Percentiles rank a stretch among this genome's conserved stretches.
phyloP scores from a whole-genome alignment of 1,139 yeast species.

The Geotrichum carabidarum region DNA sequence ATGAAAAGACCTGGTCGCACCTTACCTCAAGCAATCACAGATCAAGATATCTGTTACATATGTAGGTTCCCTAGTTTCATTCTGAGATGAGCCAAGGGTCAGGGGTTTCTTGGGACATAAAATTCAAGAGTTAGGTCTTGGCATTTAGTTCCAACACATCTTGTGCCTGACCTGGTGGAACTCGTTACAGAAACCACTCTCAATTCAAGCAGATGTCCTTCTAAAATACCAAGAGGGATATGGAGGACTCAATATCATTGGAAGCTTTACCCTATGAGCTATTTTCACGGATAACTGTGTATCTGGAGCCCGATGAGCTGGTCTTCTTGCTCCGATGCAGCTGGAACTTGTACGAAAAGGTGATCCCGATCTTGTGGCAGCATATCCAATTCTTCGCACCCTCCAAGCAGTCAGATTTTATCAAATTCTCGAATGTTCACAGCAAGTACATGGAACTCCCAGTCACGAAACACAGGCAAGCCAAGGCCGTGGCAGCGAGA shows the following conservation, averaged over 20 bases:
- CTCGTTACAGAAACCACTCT: too few relatives aligned
- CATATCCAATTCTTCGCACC: conserved; percentile 7
- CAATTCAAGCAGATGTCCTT: too few relatives aligned
- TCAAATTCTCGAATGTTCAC: conserved; percentile 1
- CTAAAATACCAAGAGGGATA: too few relatives aligned
- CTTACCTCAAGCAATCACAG: too few relatives aligned
- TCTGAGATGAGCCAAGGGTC: too few relatives aligned
- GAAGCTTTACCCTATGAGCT: conserved; percentile 4
- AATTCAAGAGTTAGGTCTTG: too few relatives aligned
- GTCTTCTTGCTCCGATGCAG: background rate
- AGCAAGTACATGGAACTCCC: background rate
- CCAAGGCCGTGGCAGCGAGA: conserved; percentile 7
- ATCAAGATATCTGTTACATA: too few relatives aligned
- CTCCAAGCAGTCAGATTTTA: background rate
- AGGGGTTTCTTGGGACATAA: too few relatives aligned
- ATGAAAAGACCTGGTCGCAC: too few relatives aligned
- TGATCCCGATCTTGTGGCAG: conserved; percentile 9
- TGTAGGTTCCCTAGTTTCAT: too few relatives aligned
- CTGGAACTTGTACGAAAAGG: background rate
- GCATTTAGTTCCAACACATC: too few relatives aligned
- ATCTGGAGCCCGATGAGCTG: background rate
- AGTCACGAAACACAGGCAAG: background rate
- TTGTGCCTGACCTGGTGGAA: too few relatives aligned
- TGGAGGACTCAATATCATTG: background rate
- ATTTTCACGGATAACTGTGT: background rate